phyloP scores from a whole-genome alignment of 2,329 filamentous ascomycete species.

The Xylariaceae sp. region DNA sequence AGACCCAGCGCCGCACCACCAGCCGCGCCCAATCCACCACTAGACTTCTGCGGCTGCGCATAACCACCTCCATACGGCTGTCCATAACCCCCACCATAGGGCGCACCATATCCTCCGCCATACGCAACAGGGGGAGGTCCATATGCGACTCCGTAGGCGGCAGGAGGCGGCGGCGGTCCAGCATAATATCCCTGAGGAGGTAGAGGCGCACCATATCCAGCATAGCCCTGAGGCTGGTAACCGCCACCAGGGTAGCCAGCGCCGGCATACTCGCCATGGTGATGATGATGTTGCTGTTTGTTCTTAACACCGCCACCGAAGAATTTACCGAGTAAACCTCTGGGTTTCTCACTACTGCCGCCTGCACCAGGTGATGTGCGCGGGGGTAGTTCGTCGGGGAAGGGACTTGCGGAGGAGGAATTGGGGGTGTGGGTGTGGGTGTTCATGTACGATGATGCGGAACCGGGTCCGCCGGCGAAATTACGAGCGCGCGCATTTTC shows the following conservation, averaged over 20 bases:
- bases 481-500: slow-evolving; percentile 57
- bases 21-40: slow-evolving; percentile 57
- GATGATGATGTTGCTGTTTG: slow-evolving; percentile 28
- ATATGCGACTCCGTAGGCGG: slow-evolving; percentile 25
- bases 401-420: slow-evolving; percentile 20
- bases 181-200: slow-evolving; percentile 34
- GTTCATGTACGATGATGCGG: slow-evolving; percentile 32
- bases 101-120: slow-evolving; percentile 34
- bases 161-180: slow-evolving; percentile 28
- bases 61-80: slow-evolving; percentile 14
- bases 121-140: slow-evolving; percentile 29
- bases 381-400: slow-evolving; percentile 41
- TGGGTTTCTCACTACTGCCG: slow-evolving; percentile 36
- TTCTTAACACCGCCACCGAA: slow-evolving; percentile 20
- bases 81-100: slow-evolving; percentile 28
- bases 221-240: slow-evolving; percentile 30
- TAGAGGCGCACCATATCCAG: slow-evolving; percentile 29
- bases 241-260: slow-evolving; percentile 26
- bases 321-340: slow-evolving; percentile 33
- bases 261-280: slow-evolving; percentile 29
- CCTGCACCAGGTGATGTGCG: slow-evolving; percentile 22
- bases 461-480: slow-evolving; percentile 18
- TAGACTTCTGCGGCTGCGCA: slow-evolving; percentile 35
- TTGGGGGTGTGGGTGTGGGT: slow-evolving; percentile 23
- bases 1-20: slow-evolving; percentile 73